Base-by-base conservation (phyloP, 345 rosid genomes). In the Geranium rotundifolium region DNA sequence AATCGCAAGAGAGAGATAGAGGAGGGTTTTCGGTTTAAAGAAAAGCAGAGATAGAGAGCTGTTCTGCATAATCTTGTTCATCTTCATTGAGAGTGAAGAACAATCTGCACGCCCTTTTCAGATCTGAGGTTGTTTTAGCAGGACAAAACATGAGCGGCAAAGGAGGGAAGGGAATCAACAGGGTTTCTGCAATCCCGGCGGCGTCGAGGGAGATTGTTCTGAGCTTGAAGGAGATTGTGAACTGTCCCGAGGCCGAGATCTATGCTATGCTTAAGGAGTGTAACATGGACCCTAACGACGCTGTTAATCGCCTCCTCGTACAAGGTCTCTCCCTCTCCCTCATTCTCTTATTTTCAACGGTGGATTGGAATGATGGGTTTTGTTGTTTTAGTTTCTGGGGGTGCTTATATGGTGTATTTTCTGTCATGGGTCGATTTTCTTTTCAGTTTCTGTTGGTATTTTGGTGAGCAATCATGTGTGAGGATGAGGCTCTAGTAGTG, bases 211-310 rank as follows among this genome's bases (percentile, higher is more conserved):
- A 85, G 90, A 75, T 90, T 61, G 96, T 93, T 12, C 87, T 85
- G 80, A 88, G 90, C 80, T 77, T 93, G 82, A 93, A 84, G 78
- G 97, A 93, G 82, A 85, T 93, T 71, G 96, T 93, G 18, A 90
- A 80, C 95, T 82, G 88, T 63, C 72, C 96, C 1, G 99, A 93
- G 61, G 59, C 73, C 65, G 99, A 93, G 97, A 93, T 93, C 96
- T 90, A 93, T 60, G 83, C 90, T 54, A 84, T 80, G 78, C 99
- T 93, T 63, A 88, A 86, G 79, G 99, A 93, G 59, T 93, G 99
- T 72, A 81, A 81, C 72, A 90, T 93, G 99, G 99, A 93, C 90
- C 99, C 97, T 65, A 86, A 93, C 78, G 97, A 93, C 75, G 78
- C 99, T 63, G 97, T 88, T 66, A 85, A 77, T 78, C 96, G 99